Base-by-base conservation (phyloP, 768 basidiomycete genomes). In the Neoboletus brunneissimus region DNA sequence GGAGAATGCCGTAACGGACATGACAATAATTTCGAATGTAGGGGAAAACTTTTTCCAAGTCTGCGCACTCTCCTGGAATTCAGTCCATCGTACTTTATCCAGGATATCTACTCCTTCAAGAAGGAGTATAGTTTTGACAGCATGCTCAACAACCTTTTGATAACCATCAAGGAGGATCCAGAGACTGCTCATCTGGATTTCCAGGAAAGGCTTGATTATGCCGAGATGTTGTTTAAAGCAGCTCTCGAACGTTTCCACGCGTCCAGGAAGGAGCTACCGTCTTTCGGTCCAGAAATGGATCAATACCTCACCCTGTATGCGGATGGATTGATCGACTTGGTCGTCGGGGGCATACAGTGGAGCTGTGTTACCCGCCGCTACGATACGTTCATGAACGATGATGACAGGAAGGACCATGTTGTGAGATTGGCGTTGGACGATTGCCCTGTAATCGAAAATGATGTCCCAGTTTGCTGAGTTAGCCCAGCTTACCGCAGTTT, bases 21-120 rank as follows among this genome's bases (percentile, higher is more conserved):
- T 44, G 51, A 16, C 48, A 5, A 43, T 34, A n/a, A 40, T 64
- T 44, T 41, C 53, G 15, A 63, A 59, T 34, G 62, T 60, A 23
- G 55, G 56, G 18, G 16, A 37, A 7, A 43, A 16, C 41, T 18
- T 3, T n/a, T 25, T 20, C 11, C 8, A 18, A 12, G 3, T 11
- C 9, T 1, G 11, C 16, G 11, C 25, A 7, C 15, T 0, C 15
- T 6, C 8, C 22, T 53, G 22, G 2, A 31, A 31, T 10, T 31
- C 9, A 9, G 15, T 38, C 40, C 23, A 20, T n/a, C n/a, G n/a
- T n/a, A 34, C 22, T 45, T 25, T 4, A 10, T 44, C 15, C 38
- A 64, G 62, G 58, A 58, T 8, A 51, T 64, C 20, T 48, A 58
- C 32, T 62, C 62, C 10, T 64, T 58, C 43, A 64, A 64, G 47